These are phyloP conservation scores for Solanum hybrid DNA, from an alignment of 305 asterid species.

Conservation along the genomic window DNA sequence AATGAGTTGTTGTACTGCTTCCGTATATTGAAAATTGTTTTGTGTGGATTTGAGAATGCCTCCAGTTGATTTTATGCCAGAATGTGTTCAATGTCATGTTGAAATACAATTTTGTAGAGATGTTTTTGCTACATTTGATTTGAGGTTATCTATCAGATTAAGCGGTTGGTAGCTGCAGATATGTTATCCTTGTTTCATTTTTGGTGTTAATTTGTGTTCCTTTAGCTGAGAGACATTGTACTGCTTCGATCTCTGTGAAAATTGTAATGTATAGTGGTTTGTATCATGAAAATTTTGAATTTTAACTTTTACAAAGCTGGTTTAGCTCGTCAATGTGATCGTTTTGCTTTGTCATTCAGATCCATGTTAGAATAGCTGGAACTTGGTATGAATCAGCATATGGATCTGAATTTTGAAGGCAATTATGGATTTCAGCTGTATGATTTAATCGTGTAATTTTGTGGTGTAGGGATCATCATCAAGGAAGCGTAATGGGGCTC, in stretches of 20 bases:
- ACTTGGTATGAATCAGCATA: background rate
- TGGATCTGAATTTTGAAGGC: background rate
- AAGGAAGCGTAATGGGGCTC: slow-evolving; percentile 53
- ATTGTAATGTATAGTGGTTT: background rate
- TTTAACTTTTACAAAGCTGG: background rate
- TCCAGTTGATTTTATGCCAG: background rate
- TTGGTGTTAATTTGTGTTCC: background rate
- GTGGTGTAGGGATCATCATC: slow-evolving; percentile 19
- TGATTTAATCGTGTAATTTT: slow-evolving; percentile 2
- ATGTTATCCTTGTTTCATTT: background rate
- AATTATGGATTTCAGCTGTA: background rate
- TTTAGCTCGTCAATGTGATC: background rate
- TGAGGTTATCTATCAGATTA: background rate
- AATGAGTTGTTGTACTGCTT: background rate
- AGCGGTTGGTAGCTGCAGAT: background rate
- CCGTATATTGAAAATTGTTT: background rate
- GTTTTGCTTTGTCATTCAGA: slow-evolving; percentile 1
- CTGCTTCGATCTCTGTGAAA: background rate
- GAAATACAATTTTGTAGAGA: background rate
- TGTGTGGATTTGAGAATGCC: background rate
- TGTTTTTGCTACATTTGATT: background rate
- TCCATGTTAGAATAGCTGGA: background rate
- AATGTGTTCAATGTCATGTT: background rate
- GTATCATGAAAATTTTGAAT: background rate
- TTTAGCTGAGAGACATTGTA: background rate